These are phyloP conservation scores for Trichodelitschia bisporula DNA, from an alignment of 495 filamentous ascomycete species.

Conservation along the genomic window DNA sequence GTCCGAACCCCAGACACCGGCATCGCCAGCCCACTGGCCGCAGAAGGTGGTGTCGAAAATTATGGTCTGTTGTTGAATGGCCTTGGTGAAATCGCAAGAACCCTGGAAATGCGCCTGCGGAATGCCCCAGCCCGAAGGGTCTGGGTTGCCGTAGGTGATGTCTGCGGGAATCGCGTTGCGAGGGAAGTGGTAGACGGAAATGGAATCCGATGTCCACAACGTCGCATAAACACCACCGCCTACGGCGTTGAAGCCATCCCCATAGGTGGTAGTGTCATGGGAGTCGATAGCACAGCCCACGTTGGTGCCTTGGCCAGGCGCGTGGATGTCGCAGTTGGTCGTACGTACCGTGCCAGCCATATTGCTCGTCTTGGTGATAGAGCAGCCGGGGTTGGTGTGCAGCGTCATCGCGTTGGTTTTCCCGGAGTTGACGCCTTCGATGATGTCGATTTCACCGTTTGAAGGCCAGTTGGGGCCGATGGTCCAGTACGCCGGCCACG, in stretches of 20 bases:
- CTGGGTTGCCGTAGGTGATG: conserved; percentile 2
- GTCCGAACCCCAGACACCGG: conserved; percentile 5
- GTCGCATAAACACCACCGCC: conserved; percentile 12
- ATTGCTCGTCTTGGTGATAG: conserved; percentile 5
- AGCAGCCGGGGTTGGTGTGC: conserved; percentile 13
- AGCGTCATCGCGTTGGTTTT: conserved; percentile 14
- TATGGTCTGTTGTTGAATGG: conserved; percentile 40
- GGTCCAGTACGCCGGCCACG: conserved; percentile 20
- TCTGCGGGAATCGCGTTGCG: conserved; percentile 1
- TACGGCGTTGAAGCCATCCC: conserved; percentile 10
- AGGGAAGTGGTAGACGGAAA: conserved; percentile 9
- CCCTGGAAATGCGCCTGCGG: conserved; percentile 22
- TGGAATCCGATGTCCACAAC: conserved; percentile 6
- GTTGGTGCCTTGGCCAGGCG: conserved; percentile 8
- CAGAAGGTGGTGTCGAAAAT: conserved; percentile 47
- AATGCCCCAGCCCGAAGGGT: conserved; percentile 6
- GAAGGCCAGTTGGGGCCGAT: conserved; percentile 17
- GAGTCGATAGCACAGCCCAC: conserved; percentile 10
- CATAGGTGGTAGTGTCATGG: conserved; percentile 7
- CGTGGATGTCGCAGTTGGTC: conserved; percentile 12
- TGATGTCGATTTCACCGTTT: conserved; percentile 17
- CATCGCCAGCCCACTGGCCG: conserved; percentile 29
- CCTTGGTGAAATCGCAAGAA: conserved; percentile 31
- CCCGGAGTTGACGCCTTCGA: conserved; percentile 14
- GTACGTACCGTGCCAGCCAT: conserved; percentile 9